phyloP scores from a whole-genome alignment of 495 filamentous ascomycete species.

The Talaromyces trachyspermus region DNA sequence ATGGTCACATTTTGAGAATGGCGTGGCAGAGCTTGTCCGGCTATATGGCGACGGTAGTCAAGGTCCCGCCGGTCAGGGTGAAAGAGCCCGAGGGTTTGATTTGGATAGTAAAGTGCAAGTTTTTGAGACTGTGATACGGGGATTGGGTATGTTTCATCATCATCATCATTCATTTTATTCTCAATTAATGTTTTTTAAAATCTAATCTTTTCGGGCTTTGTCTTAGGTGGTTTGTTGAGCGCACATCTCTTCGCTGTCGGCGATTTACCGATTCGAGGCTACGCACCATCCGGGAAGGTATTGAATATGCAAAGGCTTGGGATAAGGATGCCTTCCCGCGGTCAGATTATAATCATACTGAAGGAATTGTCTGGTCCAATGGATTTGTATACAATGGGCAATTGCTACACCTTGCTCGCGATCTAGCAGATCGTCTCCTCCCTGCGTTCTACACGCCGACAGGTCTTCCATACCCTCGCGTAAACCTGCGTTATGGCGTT shows the following conservation, averaged over 20 bases:
- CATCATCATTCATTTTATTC: not conserved
- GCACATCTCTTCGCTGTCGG: constrained; percentile 90
- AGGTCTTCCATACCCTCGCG: constrained; percentile 87
- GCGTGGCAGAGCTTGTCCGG: constrained; percentile 68
- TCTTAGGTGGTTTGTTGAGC: constrained; percentile 67
- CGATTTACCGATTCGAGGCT: constrained; percentile 76
- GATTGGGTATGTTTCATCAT: constrained; percentile 47
- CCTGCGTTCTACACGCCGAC: constrained; percentile 87
- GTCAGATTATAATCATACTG: constrained; percentile 23
- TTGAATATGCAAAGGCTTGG: constrained; percentile 32
- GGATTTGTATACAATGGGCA: constrained; percentile 86
- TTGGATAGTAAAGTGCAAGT: constrained; percentile 97
- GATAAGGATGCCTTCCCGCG: constrained; percentile 24
- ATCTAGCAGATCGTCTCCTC: constrained; percentile 74
- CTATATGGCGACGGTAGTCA: constrained; percentile 79
- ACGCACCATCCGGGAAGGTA: constrained; percentile 43
- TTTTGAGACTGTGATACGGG: constrained; percentile 94
- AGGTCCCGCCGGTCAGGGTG: constrained; percentile 62
- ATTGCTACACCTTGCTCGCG: constrained; percentile 73
- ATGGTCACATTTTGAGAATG: constrained; percentile 69
- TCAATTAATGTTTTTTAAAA: not conserved
- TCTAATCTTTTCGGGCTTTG: not conserved
- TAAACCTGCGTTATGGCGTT: constrained; percentile 87
- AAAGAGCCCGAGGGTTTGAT: constrained; percentile 79
- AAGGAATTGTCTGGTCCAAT: constrained; percentile 63